Base-by-base conservation (phyloP, 75 land plant genomes). In the Chamaecyparis obtusa region DNA sequence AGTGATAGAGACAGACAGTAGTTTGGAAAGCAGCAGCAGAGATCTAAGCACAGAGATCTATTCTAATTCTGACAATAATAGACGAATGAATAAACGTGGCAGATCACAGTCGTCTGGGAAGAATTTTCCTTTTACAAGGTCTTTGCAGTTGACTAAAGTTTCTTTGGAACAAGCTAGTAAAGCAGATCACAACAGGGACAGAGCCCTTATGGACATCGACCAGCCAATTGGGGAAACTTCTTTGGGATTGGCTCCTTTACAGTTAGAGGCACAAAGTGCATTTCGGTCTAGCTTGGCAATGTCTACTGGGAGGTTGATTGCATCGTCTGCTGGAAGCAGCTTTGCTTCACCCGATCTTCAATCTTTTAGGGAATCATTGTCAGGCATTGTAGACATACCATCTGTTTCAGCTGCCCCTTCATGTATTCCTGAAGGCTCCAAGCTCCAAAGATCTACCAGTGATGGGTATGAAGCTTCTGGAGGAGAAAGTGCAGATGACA, bases 401-500 rank as follows among this genome's bases (percentile, higher is more conserved):
- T 77, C 87, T 67, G 80, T 89, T 27, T 54, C 85, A 84, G 83
- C 54, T 19, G 84, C 21, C 48, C 84, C 84, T 48, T 32, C 51
- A 83, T 32, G 51, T 33, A 86, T 39, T 46, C 32, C 89, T 35
- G 83, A 49, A 69, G 27, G 85, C 35, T 60, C 74, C 35, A 71
- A 90, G 44, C 86, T 96, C 27, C 90, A 94, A 35, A 92, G 96
- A 83, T 95, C 99, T 24, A 91, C 92, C 3, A 98, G 99, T 88
- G 99, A 94, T 91, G 99, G 99, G 24, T 95, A 96, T 86, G 99
- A 96, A 39, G 96, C 99, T 56, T 98, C 99, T 84, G 99, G 96
- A n/a, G 99, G 99, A 13, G 99, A 96, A 92, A 84, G 85, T 36
- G 85, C 85, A 10, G 85, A 84, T 56, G 99, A 98, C 84, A 96